Evolutionary conservation across 1,284 basidiomycete species (phyloP), one percentile per base, ranked within the genome.

Genomic region (Afroboletus lepidellus): DNA sequence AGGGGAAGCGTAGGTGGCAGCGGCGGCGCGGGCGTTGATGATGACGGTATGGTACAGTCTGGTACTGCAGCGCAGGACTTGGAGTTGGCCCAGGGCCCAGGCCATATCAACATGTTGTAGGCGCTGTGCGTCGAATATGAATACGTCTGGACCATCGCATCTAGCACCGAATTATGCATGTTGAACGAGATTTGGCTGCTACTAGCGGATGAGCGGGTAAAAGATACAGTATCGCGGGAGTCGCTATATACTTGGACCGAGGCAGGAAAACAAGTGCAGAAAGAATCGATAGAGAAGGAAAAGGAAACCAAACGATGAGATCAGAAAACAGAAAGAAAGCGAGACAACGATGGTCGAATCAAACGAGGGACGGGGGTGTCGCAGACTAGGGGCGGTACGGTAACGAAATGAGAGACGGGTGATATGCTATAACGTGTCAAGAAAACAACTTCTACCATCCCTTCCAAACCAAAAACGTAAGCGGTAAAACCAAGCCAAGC

Each of bases 161-260:
- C 18, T 34, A 12, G 34, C 16, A 23, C 29, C 34, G 23, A n/a
- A 52, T 59, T 47, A 45, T 41, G 38, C 30, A 23, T 44, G 29
- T 44, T 7, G 25, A 27, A 41, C n/a, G 23, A 25, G 38, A 24
- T 30, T n/a, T 36, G 27, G 25, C 13, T 33, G 45, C 34, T 42
- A 36, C n/a, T 33, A 33, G 56, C 42, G 39, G 36, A 32, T 34
- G 50, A 36, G 38, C 41, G 48, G 37, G 23, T 13, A 30, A 51
- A 42, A 51, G 53, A 65, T 62, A 65, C 61, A 64, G 41, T 58
- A 56, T 49, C 43, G n/a, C 30, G 15, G 32, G 46, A 20, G 37
- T 43, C 46, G 50, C 58, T 60, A 53, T 62, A 48, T 57, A 43
- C 20, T 29, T 44, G 20, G 37, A 38, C 8, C 20, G 41, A 43